phyloP scores from a whole-genome alignment of 1,284 basidiomycete genomes.

The Grifola frondosa region DNA sequence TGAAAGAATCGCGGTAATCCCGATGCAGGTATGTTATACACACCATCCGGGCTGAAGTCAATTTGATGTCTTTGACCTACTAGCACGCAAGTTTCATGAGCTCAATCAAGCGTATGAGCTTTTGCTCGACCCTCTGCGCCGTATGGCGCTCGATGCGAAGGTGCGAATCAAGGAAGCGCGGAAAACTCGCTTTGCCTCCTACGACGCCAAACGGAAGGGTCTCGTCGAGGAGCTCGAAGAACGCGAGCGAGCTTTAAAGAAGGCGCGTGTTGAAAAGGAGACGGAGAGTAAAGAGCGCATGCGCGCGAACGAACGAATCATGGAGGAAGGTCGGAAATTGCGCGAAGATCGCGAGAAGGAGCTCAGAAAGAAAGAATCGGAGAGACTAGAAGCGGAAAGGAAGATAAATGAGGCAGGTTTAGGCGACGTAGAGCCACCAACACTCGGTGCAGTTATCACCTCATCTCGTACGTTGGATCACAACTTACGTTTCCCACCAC shows the following conservation, averaged over 20 bases:
- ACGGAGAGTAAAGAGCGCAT: constrained; percentile 54
- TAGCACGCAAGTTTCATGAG: constrained; percentile 83
- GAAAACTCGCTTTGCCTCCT: constrained; percentile 71
- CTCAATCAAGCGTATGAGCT: constrained; percentile 86
- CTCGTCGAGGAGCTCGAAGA: constrained; percentile 85
- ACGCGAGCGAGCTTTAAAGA: constrained; percentile 80
- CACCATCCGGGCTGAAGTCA: too few relatives aligned
- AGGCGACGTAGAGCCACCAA: constrained; percentile 47
- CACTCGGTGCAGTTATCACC: constrained; percentile 41
- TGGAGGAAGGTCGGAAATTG: constrained; percentile 73
- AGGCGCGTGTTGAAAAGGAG: constrained; percentile 60
- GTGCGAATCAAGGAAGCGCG: constrained; percentile 71
- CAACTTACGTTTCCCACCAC: constrained; percentile 26
- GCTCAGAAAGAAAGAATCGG: constrained; percentile 43
- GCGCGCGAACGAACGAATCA: constrained; percentile 72
- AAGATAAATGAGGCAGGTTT: constrained; percentile 18
- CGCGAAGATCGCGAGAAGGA: constrained; percentile 67
- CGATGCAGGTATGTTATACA: constrained; percentile 59
- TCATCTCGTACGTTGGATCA: not conserved
- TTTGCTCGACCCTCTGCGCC: constrained; percentile 79
- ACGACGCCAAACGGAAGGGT: constrained; percentile 77
- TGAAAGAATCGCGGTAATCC: constrained; percentile 75
- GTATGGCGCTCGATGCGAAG: constrained; percentile 82
- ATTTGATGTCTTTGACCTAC: not conserved
- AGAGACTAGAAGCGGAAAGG: constrained; percentile 35